Conservation (phyloP, 2,329 filamentous ascomycete genomes). For the Alternaria atra region DNA sequence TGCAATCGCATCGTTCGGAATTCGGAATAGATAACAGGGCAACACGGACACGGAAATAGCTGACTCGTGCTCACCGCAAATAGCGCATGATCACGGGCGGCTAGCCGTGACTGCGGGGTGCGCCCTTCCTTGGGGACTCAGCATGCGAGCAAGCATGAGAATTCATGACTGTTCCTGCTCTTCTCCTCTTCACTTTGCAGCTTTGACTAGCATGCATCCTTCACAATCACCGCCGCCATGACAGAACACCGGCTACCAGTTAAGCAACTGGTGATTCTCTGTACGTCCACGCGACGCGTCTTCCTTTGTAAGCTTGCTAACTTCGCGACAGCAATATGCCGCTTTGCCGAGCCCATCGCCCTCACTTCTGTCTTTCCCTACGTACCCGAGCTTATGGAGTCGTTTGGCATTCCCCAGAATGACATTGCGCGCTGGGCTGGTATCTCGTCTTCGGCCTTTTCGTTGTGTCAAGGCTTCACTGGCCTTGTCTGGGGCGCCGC, state of each 20-base stretch:
- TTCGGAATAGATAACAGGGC: conserved; percentile 6
- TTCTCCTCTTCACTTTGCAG: not conserved
- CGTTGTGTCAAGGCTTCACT: conserved; percentile 79
- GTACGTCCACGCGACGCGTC: conserved; percentile 28
- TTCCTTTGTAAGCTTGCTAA: conserved; percentile 6
- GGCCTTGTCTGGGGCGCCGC: conserved; percentile 89
- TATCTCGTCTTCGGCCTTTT: conserved; percentile 83
- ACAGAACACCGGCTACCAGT: conserved; percentile 51
- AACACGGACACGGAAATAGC: not conserved
- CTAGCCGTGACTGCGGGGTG: conserved; percentile 29
- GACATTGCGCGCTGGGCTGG: conserved; percentile 74
- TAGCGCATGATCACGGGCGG: conserved; percentile 14
- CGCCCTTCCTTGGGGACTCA: conserved; percentile 16
- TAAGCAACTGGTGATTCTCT: conserved; percentile 52
- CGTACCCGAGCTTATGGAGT: conserved; percentile 69
- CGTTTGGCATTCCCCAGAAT: conserved; percentile 50
- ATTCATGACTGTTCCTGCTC: conserved; percentile 6
- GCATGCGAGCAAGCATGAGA: conserved; percentile 11
- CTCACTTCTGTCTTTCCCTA: conserved; percentile 95
- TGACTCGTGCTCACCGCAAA: conserved; percentile 18
- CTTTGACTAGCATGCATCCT: conserved; percentile 17
- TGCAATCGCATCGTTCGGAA: conserved; percentile 1
- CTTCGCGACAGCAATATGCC: conserved; percentile 77
- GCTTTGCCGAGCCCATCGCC: conserved; percentile 90
- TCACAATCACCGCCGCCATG: conserved; percentile 36